These are phyloP conservation scores for Blastocystis sp. DNA, from an alignment of 352 stramenopile species.

Conservation along the genomic window DNA sequence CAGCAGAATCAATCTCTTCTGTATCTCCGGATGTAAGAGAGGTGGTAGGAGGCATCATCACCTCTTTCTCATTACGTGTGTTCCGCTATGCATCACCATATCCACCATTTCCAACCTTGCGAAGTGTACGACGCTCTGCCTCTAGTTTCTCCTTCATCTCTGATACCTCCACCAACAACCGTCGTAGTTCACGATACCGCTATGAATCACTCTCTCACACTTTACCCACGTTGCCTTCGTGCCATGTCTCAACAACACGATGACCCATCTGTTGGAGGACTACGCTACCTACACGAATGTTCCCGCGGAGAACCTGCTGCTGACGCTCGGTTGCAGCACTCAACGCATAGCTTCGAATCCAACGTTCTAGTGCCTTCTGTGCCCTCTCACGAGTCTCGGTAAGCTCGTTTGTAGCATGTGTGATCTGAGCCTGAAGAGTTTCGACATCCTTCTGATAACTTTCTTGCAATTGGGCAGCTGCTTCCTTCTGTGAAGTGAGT, in stretches of 20 bases:
- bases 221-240: not conserved
- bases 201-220: not conserved
- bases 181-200: not conserved
- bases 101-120: not conserved
- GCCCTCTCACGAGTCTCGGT: not conserved
- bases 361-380: not conserved
- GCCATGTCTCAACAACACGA: slow-evolving; percentile 49
- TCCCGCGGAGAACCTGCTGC: not conserved
- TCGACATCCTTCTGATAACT: slow-evolving; percentile 10
- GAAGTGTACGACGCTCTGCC: slow-evolving; percentile 18
- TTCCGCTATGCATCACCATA: not conserved
- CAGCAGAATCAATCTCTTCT: slow-evolving; percentile 25
- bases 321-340: not conserved
- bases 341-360: slow-evolving; percentile 36
- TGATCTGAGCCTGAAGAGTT: not conserved
- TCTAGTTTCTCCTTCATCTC: slow-evolving; percentile 25
- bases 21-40: not conserved
- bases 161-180: not conserved
- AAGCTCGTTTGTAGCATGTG: not conserved
- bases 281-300: not conserved
- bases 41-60: slow-evolving; percentile 3
- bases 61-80: slow-evolving; percentile 2
- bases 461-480: not conserved
- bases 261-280: slow-evolving; percentile 39
- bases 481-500: not conserved